These are phyloP conservation scores for Microbotryum silenes-acaulis DNA, from an alignment of 1,284 basidiomycete genomes.

Conservation along the genomic window DNA sequence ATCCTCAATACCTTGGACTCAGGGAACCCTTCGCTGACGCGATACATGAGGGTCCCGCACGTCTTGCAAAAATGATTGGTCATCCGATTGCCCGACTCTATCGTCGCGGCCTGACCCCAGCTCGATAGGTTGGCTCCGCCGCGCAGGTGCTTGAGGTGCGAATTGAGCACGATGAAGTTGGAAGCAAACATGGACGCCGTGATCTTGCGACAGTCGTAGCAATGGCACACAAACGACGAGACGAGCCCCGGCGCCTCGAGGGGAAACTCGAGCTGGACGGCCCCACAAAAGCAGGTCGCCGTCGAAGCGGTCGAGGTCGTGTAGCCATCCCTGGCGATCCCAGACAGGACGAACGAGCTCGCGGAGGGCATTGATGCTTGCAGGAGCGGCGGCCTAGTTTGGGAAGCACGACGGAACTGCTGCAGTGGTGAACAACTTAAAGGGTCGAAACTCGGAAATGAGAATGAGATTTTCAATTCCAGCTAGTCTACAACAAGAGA, in stretches of 20 bases:
- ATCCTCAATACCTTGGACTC: conserved; percentile 34
- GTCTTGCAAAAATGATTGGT: conserved; percentile 41
- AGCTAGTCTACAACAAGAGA: too few relatives aligned
- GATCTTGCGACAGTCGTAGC: conserved; percentile 41
- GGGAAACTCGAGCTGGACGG: conserved; percentile 39
- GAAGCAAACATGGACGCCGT: conserved; percentile 41
- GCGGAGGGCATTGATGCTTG: too few relatives aligned
- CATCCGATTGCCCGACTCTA: conserved; percentile 35
- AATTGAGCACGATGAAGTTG: conserved; percentile 37
- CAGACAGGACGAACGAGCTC: conserved; percentile 23
- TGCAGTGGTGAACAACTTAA: too few relatives aligned
- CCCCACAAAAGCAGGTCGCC: conserved; percentile 40
- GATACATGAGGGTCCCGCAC: conserved; percentile 41
- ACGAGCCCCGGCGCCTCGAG: conserved; percentile 35
- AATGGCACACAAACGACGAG: conserved; percentile 39
- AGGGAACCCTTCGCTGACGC: conserved; percentile 30
- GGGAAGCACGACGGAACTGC: too few relatives aligned
- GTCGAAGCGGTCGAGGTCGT: conserved; percentile 38
- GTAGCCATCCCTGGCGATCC: conserved; percentile 34
- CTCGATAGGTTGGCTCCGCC: conserved; percentile 36
- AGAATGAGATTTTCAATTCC: too few relatives aligned
- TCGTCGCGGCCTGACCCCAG: conserved; percentile 35
- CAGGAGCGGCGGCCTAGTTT: too few relatives aligned
- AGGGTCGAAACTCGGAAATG: too few relatives aligned
- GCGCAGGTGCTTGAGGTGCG: conserved; percentile 34